Conservation (phyloP, 495 filamentous ascomycete species). For the Tetracladium marchalianum region DNA sequence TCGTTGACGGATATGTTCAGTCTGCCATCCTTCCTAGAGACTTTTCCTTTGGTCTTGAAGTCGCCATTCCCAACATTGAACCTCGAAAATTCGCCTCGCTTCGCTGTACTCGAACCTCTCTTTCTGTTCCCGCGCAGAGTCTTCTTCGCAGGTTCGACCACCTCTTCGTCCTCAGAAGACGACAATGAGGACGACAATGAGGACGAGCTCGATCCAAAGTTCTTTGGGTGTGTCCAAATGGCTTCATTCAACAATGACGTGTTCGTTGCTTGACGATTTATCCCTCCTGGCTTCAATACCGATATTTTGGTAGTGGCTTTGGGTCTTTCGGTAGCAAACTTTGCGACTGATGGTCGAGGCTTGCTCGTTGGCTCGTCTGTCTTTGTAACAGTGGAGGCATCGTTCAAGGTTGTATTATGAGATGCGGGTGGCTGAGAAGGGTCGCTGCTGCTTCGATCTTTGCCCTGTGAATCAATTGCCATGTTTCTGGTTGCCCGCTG, state of each 20-base stretch:
- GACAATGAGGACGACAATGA: conserved; percentile 1
- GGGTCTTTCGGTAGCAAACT: conserved; percentile 9
- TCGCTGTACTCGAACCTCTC: neutral
- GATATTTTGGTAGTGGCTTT: conserved; percentile 6
- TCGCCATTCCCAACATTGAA: conserved; percentile 54
- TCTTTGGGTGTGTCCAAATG: conserved; percentile 2
- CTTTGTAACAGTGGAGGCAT: too few relatives aligned
- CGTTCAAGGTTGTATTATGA: too few relatives aligned
- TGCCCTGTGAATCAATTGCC: too few relatives aligned
- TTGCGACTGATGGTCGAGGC: too few relatives aligned
- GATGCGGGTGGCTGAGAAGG: too few relatives aligned
- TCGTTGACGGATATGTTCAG: conserved; percentile 62
- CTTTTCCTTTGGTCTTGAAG: conserved; percentile 52
- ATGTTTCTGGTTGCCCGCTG: too few relatives aligned
- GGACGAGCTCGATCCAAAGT: conserved; percentile 1
- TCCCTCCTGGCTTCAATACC: neutral
- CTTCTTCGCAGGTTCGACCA: neutral
- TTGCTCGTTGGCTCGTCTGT: too few relatives aligned
- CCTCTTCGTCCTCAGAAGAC: neutral
- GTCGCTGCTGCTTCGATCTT: too few relatives aligned
- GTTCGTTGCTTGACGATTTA: conserved; percentile 9
- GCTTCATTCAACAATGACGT: conserved; percentile 10
- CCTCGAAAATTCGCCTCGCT: conserved; percentile 19
- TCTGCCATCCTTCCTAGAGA: conserved; percentile 59
- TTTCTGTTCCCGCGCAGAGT: neutral